A percentile compares a stretch with the other conserved stretches of the same genome.
phyloP scores from a whole-genome alignment of 2,329 filamentous ascomycete genomes.

The Phaeosphaeria sp. region DNA sequence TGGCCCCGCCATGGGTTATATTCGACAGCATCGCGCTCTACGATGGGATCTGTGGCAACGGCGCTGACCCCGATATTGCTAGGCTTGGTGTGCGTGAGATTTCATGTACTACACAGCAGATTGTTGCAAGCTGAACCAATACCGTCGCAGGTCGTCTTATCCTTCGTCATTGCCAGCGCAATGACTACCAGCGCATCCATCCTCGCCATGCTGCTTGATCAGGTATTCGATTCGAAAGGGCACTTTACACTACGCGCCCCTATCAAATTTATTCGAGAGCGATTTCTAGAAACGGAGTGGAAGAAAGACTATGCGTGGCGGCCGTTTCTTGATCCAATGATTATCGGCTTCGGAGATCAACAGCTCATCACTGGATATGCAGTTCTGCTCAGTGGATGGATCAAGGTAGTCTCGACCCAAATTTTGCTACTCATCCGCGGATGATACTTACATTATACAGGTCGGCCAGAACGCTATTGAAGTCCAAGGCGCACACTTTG shows the following conservation, averaged over 20 bases:
- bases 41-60: conserved; percentile 26
- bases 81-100: conserved; percentile 28
- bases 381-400: conserved; percentile 39
- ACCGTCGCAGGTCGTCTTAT: conserved; percentile 36
- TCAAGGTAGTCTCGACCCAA: conserved; percentile 23
- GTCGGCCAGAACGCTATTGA: conserved; percentile 32
- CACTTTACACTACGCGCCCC: conserved; percentile 27
- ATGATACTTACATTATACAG: conserved; percentile 8
- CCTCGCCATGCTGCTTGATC: conserved; percentile 42
- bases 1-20: conserved; percentile 38
- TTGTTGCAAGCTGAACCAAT: background rate
- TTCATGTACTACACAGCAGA: background rate
- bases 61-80: conserved; percentile 40
- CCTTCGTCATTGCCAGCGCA: conserved; percentile 37
- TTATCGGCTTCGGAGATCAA: conserved; percentile 41
- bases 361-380: conserved; percentile 42
- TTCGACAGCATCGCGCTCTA: conserved; percentile 31
- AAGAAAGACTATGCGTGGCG: conserved; percentile 40
- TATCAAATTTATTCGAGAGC: conserved; percentile 29
- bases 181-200: conserved; percentile 39
- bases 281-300: conserved; percentile 34
- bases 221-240: conserved; percentile 34
- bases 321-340: conserved; percentile 38
- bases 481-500: conserved; percentile 39
- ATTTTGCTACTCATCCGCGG: background rate